Evolutionary conservation across 768 basidiomycete species (phyloP).

Genomic region (Dioszegia crocea): DNA sequence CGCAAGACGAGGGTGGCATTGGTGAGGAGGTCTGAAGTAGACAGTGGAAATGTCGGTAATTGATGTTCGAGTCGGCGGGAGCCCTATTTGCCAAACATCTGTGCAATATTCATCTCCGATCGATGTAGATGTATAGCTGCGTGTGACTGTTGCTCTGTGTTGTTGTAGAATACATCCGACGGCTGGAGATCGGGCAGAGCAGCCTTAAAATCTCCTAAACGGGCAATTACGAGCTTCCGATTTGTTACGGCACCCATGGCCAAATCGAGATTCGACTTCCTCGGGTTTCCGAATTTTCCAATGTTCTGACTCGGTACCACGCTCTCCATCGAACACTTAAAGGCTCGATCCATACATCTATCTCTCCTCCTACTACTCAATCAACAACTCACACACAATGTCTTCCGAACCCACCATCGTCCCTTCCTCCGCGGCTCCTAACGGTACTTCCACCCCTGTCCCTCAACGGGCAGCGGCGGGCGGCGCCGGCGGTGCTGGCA

Average conservation of each 20-base stretch:
- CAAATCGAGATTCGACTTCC: no score
- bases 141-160: no score
- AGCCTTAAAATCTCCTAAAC: no score
- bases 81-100: no score
- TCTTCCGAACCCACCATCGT: conserved; percentile 40
- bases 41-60: no score
- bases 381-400: conserved; percentile 1
- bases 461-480: conserved; percentile 19
- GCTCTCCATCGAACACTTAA: background rate
- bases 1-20: background rate
- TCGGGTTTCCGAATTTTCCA: background rate
- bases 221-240: background rate
- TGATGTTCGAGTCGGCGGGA: no score
- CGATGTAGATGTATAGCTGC: no score
- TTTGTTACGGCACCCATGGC: no score
- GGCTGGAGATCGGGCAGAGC: no score
- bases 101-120: no score
- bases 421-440: conserved; percentile 32
- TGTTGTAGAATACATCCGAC: no score
- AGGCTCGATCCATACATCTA: background rate
- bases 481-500: conserved; percentile 30
- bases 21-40: background rate
- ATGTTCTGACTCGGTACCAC: background rate
- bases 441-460: conserved; percentile 37
- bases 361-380: background rate